Evolutionary conservation across 306 rosid species (phyloP).

Genomic region (Fragaria ananassa): DNA sequence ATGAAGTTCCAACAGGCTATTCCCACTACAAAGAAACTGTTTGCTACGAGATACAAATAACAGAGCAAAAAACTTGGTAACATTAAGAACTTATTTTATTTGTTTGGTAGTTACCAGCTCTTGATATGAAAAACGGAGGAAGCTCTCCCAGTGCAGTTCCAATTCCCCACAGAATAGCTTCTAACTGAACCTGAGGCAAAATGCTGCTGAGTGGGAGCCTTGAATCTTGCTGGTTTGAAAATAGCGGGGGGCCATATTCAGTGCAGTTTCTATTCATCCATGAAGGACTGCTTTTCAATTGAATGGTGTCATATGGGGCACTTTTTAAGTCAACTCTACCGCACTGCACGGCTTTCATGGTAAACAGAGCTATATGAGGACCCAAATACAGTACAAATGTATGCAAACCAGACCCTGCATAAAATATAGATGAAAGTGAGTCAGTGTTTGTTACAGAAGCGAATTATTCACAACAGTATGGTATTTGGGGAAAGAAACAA

Average conservation of each 20-base stretch:
- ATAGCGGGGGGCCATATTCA: constrained; percentile 52
- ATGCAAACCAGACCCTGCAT: constrained; percentile 22
- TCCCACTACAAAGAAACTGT: background rate
- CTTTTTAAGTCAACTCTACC: constrained; percentile 42
- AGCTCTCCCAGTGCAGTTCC: constrained; percentile 77
- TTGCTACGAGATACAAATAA: background rate
- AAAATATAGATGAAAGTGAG: background rate
- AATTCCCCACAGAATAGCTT: constrained; percentile 58
- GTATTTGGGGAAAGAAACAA: background rate
- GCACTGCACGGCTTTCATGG: constrained; percentile 14
- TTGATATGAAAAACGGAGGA: constrained; percentile 73
- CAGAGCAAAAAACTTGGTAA: background rate
- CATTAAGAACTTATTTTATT: background rate
- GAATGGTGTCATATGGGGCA: constrained; percentile 65
- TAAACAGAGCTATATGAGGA: constrained; percentile 23
- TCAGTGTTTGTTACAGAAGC: background rate
- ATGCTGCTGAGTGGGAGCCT: constrained; percentile 51
- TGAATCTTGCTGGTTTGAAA: constrained; percentile 37
- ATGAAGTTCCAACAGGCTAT: constrained; percentile 3
- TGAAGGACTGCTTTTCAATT: constrained; percentile 53
- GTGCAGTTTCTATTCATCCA: constrained; percentile 67
- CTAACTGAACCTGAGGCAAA: constrained; percentile 23
- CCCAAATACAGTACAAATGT: constrained; percentile 24
- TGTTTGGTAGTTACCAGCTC: constrained; percentile 53
- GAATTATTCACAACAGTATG: background rate